A percentile compares a stretch with the other conserved stretches of the same genome.
Conservation (phyloP, 768 basidiomycete species). For the Udeniomyces megalosporus region DNA sequence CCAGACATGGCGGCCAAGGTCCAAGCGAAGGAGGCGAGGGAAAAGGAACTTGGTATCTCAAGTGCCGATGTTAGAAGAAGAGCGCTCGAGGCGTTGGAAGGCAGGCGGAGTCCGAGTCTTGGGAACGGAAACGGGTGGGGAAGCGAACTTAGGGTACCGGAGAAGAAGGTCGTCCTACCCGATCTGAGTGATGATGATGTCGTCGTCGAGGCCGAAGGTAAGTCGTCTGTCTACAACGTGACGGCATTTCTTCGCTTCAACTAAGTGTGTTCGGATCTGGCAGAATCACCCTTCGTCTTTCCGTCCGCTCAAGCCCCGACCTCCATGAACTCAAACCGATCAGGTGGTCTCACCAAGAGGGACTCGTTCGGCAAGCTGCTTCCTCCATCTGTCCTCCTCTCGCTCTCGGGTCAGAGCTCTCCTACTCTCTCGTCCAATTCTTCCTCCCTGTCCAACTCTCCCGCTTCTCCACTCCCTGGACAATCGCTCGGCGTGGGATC, state of each 20-base stretch:
- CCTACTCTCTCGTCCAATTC: background rate
- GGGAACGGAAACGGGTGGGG: conserved; percentile 2
- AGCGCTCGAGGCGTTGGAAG: conserved; percentile 75
- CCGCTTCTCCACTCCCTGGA: background rate
- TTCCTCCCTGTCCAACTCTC: background rate
- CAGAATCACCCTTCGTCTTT: background rate
- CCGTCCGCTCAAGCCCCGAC: background rate
- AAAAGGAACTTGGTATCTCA: conserved; percentile 42
- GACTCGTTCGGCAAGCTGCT: conserved; percentile 12
- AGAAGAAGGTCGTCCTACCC: conserved; percentile 9
- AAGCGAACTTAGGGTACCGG: background rate
- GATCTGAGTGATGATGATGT: conserved; percentile 10
- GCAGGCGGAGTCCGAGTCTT: background rate
- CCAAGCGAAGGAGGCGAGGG: conserved; percentile 47
- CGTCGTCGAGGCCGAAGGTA: conserved; percentile 5
- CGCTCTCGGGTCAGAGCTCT: conserved; percentile 1
- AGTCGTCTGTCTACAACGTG: background rate
- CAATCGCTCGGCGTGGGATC: background rate
- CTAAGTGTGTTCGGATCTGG: no score
- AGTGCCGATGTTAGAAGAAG: conserved; percentile 64
- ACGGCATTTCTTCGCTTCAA: background rate
- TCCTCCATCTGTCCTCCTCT: conserved; percentile 1
- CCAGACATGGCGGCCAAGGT: conserved; percentile 48
- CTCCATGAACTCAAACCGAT: background rate
- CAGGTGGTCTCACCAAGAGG: conserved; percentile 3